Percentiles rank a stretch among this genome's conserved stretches.
Evolutionary conservation across 2,329 filamentous ascomycete genomes (phyloP).

Genomic region (Zasmidium angulare): DNA sequence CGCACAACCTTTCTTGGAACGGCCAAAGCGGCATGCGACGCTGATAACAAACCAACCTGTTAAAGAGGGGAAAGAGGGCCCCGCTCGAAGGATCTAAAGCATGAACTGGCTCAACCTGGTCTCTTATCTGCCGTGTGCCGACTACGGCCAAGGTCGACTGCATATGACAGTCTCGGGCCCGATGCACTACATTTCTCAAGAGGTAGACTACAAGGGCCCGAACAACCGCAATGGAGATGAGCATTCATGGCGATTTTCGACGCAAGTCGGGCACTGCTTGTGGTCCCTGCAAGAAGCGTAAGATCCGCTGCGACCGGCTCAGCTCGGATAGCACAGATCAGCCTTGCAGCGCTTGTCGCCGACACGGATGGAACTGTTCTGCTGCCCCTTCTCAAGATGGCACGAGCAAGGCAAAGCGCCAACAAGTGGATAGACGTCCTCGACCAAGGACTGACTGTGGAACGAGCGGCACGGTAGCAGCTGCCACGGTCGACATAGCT

Average conservation of each 20-base stretch:
- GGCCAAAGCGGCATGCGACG: background rate
- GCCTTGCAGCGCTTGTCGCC: background rate
- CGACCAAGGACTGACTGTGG: no score
- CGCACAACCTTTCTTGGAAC: background rate
- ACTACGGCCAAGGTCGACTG: background rate
- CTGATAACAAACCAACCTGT: background rate
- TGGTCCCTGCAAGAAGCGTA: conserved; percentile 7
- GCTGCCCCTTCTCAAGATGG: background rate
- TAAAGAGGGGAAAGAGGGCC: background rate
- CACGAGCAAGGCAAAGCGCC: background rate
- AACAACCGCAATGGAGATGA: background rate
- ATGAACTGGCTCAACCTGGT: background rate
- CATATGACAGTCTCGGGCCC: background rate
- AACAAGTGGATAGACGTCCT: background rate
- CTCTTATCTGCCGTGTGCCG: background rate
- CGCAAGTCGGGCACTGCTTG: conserved; percentile 13
- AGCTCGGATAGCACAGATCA: background rate
- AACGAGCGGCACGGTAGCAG: no score
- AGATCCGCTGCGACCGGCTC: conserved; percentile 11
- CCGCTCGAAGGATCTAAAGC: background rate
- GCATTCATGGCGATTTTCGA: conserved; percentile 10
- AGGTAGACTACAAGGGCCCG: background rate
- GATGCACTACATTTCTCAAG: background rate
- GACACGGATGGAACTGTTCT: background rate
- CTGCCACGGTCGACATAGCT: no score